Evolutionary conservation across 495 filamentous ascomycete species (phyloP).

Genomic region (Rusavskia elegans): DNA sequence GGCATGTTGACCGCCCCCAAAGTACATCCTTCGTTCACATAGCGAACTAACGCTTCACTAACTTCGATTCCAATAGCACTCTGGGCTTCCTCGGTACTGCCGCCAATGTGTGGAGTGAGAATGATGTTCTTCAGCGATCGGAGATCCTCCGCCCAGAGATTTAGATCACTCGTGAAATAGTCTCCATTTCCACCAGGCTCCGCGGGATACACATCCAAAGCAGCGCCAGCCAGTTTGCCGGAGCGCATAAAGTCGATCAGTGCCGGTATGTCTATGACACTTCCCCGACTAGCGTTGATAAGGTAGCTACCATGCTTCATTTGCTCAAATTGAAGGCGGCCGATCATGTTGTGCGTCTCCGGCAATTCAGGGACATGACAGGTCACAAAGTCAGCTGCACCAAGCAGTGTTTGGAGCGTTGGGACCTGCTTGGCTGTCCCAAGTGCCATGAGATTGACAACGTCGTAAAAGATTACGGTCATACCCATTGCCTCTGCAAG

Average conservation of each 20-base stretch:
- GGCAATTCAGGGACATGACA: constrained; percentile 86
- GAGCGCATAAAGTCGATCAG: constrained; percentile 75
- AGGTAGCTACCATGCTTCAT: constrained; percentile 92
- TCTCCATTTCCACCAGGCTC: constrained; percentile 90
- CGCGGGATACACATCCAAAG: constrained; percentile 87
- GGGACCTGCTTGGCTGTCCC: constrained; percentile 74
- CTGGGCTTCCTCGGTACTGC: constrained; percentile 95
- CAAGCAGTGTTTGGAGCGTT: constrained; percentile 59
- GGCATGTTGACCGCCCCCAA: constrained; percentile 90
- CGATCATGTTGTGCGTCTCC: constrained; percentile 86
- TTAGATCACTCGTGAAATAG: constrained; percentile 80
- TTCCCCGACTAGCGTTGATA: constrained; percentile 91
- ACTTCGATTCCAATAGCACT: constrained; percentile 93
- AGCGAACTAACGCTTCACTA: constrained; percentile 66
- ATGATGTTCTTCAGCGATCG: constrained; percentile 81
- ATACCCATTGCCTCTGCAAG: constrained; percentile 96
- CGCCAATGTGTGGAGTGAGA: constrained; percentile 90
- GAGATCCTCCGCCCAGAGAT: constrained; percentile 75
- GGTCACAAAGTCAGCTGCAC: constrained; percentile 73
- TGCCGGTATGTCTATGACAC: constrained; percentile 85
- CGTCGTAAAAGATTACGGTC: constrained; percentile 90
- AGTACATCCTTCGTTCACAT: constrained; percentile 85
- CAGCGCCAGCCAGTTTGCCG: constrained; percentile 85
- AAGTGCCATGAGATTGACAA: constrained; percentile 81
- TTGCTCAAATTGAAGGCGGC: constrained; percentile 52